A percentile compares a stretch with the other conserved stretches of the same genome.
Conservation (phyloP, 1,139 yeast species). For the Candida glucosophila region DNA sequence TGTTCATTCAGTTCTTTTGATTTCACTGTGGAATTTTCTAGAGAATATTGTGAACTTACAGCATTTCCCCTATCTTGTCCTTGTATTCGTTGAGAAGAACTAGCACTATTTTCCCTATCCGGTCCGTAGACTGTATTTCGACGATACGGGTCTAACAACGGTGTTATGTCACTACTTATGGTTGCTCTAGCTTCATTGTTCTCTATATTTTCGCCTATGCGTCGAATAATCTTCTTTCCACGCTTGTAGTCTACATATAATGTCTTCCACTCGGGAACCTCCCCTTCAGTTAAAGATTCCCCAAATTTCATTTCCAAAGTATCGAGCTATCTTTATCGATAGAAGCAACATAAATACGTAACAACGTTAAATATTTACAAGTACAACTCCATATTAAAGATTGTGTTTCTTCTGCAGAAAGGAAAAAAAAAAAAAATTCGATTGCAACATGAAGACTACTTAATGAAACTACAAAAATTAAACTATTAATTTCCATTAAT, state of each 20-base stretch:
- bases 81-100: background rate
- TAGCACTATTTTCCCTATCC: constrained; percentile 2
- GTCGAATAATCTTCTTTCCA: constrained; percentile 33
- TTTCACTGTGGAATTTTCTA: constrained; percentile 15
- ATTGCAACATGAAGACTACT: no score
- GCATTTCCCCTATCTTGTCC: background rate
- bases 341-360: no score
- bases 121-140: constrained; percentile 2
- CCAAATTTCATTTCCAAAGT: constrained; percentile 53
- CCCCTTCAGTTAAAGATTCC: constrained; percentile 47
- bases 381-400: no score
- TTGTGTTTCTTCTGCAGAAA: no score
- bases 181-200: no score
- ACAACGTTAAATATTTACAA: no score
- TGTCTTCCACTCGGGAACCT: constrained; percentile 82
- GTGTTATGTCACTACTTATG: no score
- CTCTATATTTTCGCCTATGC: constrained; percentile 9
- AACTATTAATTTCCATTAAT: no score
- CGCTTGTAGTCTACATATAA: constrained; percentile 71
- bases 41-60: background rate
- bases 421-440: no score
- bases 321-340: no score
- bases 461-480: no score
- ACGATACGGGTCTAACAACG: constrained; percentile 15
- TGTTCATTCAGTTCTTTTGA: no score